Conservation (phyloP, 2,329 filamentous ascomycete species). For the Alternaria brassicicola region DNA sequence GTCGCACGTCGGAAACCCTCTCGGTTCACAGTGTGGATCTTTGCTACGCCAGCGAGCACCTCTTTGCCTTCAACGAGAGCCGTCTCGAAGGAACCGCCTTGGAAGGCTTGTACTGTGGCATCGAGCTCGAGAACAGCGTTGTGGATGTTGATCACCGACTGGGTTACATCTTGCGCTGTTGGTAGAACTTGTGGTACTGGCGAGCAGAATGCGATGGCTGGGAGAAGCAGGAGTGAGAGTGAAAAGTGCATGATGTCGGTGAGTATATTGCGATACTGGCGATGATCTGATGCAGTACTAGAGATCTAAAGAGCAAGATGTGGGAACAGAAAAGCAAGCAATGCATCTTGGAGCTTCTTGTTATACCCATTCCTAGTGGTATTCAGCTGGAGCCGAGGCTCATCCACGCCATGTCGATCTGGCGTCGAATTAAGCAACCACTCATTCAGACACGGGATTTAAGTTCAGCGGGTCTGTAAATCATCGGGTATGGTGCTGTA, state of each 20-base stretch:
- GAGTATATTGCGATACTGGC: background rate
- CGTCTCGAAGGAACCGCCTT: conserved; percentile 8
- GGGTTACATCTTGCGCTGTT: conserved; percentile 7
- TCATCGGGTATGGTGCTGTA: background rate
- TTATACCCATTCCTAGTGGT: background rate
- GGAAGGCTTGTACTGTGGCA: conserved; percentile 8
- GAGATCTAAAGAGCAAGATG: background rate
- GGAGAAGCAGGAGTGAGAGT: conserved; percentile 1
- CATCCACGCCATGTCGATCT: background rate
- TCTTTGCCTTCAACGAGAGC: conserved; percentile 22
- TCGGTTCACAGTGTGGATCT: conserved; percentile 27
- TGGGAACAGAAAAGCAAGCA: background rate
- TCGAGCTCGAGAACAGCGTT: conserved; percentile 21
- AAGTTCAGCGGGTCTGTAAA: background rate
- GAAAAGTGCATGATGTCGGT: background rate
- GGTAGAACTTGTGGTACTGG: background rate
- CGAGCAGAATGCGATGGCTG: background rate
- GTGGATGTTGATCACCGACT: conserved; percentile 20
- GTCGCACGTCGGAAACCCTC: conserved; percentile 21
- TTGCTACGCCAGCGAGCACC: conserved; percentile 21
- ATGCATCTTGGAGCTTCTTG: background rate
- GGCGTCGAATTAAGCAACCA: background rate
- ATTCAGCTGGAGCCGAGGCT: conserved; percentile 1
- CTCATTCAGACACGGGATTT: background rate
- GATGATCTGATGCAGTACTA: background rate